Evolutionary conservation across 805 yeast species (phyloP), one percentile per base, ranked within the genome.

Genomic region (Jamesozyma lodderae): DNA sequence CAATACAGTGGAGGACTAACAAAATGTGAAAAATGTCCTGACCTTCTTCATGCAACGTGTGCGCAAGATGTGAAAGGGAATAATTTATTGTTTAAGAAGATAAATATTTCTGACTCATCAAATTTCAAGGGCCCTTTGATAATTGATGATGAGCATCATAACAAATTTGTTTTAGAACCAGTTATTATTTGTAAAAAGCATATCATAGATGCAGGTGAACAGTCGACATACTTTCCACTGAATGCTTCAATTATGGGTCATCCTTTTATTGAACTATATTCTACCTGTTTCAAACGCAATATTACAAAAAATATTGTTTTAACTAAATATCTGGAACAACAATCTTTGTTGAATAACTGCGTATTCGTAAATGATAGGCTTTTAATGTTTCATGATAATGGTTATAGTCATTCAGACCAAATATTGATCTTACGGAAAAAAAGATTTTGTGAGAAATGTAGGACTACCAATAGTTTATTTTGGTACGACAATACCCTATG

Each of bases 1-100:
- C 49, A 61, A 8, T 42, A 37, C 3, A 73, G 74, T 35, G 86
- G 86, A 2, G 68, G 75, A 0, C 27, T 53, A 2, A 40, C 45
- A 6, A 26, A 39, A 16, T 55, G 63, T 43, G 43, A 42, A 3
- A 13, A 35, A 6, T 55, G 60, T 32, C 11, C 32, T 1, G 27
- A 37, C 11, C 16, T 24, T 4, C 44, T 41, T 21, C 63, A 59
- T 45, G 46, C 46, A 3, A 51, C 55, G 11, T 59, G 63, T 42
- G 57, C 57, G 4, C 54, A 50, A 33, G 44, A 42, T 26, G 28
- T 39, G 18, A 33, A 38, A 2, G 41, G 37, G 1, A 47, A 33
- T 27, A 37, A 32, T 3, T 30, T 53, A 14, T 37, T 42, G 3
- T 52, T 55, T 22, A 24, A 36, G 20, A 48, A 36, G 11, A 16